Percentiles rank a stretch among this genome's conserved stretches.
Evolutionary conservation across 768 basidiomycete species (phyloP).

Genomic region (Hericium rajendrae): DNA sequence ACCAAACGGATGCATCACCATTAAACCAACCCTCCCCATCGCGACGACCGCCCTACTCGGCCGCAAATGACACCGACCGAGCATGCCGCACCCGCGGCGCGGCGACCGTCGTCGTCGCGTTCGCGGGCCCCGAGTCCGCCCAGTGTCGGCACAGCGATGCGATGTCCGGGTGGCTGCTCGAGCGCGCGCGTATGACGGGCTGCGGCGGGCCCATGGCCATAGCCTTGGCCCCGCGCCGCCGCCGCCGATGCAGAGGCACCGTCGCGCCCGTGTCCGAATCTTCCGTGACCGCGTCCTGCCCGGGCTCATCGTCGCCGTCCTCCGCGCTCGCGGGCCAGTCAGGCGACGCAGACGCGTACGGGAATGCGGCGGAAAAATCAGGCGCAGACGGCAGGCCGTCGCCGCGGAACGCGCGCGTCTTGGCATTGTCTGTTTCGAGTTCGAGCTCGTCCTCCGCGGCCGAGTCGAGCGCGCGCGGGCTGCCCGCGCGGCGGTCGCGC

Average conservation of each 20-base stretch:
- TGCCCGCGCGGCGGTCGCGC: constrained; percentile 40
- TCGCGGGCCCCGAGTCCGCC: constrained; percentile 48
- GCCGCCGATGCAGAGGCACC: neutral
- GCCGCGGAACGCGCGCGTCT: constrained; percentile 59
- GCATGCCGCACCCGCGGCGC: constrained; percentile 13
- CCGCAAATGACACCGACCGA: neutral
- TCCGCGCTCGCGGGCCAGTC: constrained; percentile 8
- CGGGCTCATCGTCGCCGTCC: neutral
- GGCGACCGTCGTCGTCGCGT: constrained; percentile 41
- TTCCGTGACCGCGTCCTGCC: neutral
- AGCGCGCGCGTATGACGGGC: constrained; percentile 23
- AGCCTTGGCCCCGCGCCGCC: neutral
- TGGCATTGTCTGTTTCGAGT: constrained; percentile 60
- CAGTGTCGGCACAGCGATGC: constrained; percentile 50
- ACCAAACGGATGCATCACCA: too few species aligned
- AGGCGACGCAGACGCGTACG: constrained; percentile 6
- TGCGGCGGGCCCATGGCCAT: neutral
- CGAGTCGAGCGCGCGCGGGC: constrained; percentile 42
- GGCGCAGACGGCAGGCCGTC: constrained; percentile 53
- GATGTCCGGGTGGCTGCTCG: constrained; percentile 48
- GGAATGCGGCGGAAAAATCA: neutral
- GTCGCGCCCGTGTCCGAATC: neutral
- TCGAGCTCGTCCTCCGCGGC: constrained; percentile 53
- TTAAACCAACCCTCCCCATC: too few species aligned
- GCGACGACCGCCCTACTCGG: too few species aligned